phyloP scores from a whole-genome alignment of 768 basidiomycete genomes.

The Suillus ampliporus region DNA sequence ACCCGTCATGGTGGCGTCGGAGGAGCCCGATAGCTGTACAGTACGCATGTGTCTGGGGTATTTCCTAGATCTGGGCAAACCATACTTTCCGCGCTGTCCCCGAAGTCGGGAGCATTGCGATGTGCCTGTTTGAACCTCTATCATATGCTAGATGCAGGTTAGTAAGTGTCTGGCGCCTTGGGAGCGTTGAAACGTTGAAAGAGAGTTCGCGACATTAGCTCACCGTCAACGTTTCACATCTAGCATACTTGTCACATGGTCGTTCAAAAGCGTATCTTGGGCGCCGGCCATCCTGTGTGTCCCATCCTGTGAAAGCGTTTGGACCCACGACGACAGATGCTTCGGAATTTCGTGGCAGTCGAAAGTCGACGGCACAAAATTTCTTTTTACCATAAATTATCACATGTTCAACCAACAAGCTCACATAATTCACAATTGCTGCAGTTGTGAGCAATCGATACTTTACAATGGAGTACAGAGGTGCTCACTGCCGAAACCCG shows the following conservation, averaged over 20 bases:
- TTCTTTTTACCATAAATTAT: not conserved
- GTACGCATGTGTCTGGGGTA: not conserved
- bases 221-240: not conserved
- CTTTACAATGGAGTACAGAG: not conserved
- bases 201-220: not conserved
- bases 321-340: not conserved
- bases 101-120: not conserved
- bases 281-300: too few species aligned
- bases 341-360: not conserved
- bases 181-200: not conserved
- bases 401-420: not conserved
- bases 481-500: not conserved
- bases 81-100: not conserved
- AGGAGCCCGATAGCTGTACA: not conserved
- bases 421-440: not conserved
- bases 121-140: not conserved
- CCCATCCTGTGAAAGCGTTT: conserved; percentile 1
- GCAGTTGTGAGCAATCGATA: not conserved
- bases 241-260: not conserved
- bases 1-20: not conserved
- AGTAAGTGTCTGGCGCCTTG: not conserved
- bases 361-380: not conserved
- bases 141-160: not conserved
- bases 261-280: not conserved
- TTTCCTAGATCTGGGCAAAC: not conserved